Percentiles rank a stretch among this genome's conserved stretches.
Evolutionary conservation across 2,329 filamentous ascomycete genomes (phyloP).

Genomic region (Talaromyces sp.): DNA sequence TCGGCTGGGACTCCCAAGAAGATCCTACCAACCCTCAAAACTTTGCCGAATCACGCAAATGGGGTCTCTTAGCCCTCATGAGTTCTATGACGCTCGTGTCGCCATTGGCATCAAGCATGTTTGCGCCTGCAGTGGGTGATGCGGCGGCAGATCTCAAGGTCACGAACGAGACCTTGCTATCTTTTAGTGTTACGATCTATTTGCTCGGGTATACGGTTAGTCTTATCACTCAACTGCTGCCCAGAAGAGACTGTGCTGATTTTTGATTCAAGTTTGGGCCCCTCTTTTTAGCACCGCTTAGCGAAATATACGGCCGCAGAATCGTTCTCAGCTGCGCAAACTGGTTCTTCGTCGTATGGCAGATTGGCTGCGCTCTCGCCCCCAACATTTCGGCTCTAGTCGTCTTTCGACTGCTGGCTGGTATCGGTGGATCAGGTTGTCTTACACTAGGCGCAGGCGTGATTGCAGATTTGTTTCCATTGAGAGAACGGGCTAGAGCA

Average conservation of each 20-base stretch:
- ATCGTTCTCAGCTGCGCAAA: constrained; percentile 56
- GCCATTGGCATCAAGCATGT: constrained; percentile 56
- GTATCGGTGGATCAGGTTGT: constrained; percentile 60
- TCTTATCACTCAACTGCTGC: constrained; percentile 28
- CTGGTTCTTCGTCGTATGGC: constrained; percentile 60
- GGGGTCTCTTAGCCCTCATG: constrained; percentile 34
- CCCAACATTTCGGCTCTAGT: constrained; percentile 55
- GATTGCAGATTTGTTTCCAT: constrained; percentile 28
- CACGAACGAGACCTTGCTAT: constrained; percentile 48
- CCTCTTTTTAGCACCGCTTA: constrained; percentile 56
- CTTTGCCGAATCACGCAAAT: constrained; percentile 35
- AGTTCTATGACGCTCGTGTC: constrained; percentile 32
- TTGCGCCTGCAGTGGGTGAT: constrained; percentile 63
- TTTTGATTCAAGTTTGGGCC: constrained; percentile 46
- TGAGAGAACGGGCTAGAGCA: constrained; percentile 27
- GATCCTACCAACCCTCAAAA: constrained; percentile 40
- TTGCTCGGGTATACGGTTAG: constrained; percentile 44
- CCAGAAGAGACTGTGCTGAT: not conserved
- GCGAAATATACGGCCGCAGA: constrained; percentile 62
- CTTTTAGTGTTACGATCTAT: constrained; percentile 62
- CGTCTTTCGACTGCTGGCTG: constrained; percentile 61
- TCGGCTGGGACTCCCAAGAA: constrained; percentile 22
- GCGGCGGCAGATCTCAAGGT: constrained; percentile 61
- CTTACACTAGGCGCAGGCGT: constrained; percentile 44
- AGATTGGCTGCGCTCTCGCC: constrained; percentile 62